phyloP scores from a whole-genome alignment of 345 rosid genomes.

The Geranium brycei region DNA sequence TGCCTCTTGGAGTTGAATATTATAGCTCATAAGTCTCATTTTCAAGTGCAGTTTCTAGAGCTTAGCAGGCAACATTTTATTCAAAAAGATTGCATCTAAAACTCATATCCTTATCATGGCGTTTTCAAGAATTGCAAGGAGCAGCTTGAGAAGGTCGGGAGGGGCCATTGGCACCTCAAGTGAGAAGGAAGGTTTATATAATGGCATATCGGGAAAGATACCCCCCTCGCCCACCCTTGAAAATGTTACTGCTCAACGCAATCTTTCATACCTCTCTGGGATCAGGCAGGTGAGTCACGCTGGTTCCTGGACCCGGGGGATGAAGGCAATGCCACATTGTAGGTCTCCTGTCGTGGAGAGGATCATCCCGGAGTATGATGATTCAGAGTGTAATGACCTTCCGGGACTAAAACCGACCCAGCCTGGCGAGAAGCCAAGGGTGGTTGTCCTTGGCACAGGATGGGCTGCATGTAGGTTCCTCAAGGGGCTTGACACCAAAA shows the following conservation, averaged over 20 bases:
- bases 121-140: slow-evolving; percentile 37
- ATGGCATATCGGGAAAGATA: slow-evolving; percentile 9
- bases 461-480: slow-evolving; percentile 79
- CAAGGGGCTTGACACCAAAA: slow-evolving; percentile 44
- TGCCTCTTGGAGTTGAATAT: slow-evolving; percentile 12
- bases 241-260: slow-evolving; percentile 11
- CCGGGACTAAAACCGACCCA: slow-evolving; percentile 54
- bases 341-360: slow-evolving; percentile 25
- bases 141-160: slow-evolving; percentile 39
- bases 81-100: slow-evolving; percentile 7
- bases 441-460: slow-evolving; percentile 63
- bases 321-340: slow-evolving; percentile 27
- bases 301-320: slow-evolving; percentile 37
- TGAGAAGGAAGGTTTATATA: slow-evolving; percentile 10
- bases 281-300: slow-evolving; percentile 10
- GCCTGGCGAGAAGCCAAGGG: slow-evolving; percentile 57
- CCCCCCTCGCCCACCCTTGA: slow-evolving; percentile 13
- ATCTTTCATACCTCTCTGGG: slow-evolving; percentile 13
- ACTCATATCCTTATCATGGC: slow-evolving; percentile 31
- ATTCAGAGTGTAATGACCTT: slow-evolving; percentile 27
- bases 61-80: slow-evolving; percentile 12
- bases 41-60: not conserved
- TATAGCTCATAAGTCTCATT: not conserved
- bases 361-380: slow-evolving; percentile 25
- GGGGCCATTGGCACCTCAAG: slow-evolving; percentile 15